These are phyloP conservation scores for Aspergillus heteromorphus DNA, from an alignment of 495 filamentous ascomycete species.

Conservation along the genomic window DNA sequence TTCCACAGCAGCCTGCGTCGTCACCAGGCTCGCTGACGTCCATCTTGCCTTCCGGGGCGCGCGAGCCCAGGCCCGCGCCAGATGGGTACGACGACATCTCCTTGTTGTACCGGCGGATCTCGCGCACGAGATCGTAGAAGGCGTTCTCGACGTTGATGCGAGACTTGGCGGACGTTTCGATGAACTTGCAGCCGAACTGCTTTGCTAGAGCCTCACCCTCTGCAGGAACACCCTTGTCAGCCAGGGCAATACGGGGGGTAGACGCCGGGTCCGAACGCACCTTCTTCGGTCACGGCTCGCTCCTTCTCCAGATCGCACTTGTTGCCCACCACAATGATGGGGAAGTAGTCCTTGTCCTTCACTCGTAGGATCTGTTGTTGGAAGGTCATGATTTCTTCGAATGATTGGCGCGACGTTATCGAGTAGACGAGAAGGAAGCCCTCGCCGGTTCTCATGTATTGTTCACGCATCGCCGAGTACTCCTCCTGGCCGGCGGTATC, in stretches of 20 bases:
- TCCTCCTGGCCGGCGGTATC: slow-evolving; percentile 98
- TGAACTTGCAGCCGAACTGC: slow-evolving; percentile 92
- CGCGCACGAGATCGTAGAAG: slow-evolving; percentile 95
- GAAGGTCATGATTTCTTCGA: slow-evolving; percentile 97
- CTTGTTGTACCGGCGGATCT: slow-evolving; percentile 96
- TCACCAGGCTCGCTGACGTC: slow-evolving; percentile 69
- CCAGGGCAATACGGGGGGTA: background rate
- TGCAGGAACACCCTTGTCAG: slow-evolving; percentile 39
- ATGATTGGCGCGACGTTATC: slow-evolving; percentile 93
- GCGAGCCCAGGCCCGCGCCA: slow-evolving; percentile 56
- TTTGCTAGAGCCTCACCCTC: slow-evolving; percentile 85
- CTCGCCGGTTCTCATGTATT: slow-evolving; percentile 99
- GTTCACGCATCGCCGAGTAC: slow-evolving; percentile 98
- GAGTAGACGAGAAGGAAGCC: slow-evolving; percentile 97
- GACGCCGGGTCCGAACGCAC: slow-evolving; percentile 45
- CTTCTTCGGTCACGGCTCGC: slow-evolving; percentile 82
- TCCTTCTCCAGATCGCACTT: slow-evolving; percentile 97
- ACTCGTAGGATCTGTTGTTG: slow-evolving; percentile 97
- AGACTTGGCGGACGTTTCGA: slow-evolving; percentile 97
- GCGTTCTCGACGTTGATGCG: slow-evolving; percentile 97
- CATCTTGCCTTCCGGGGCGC: slow-evolving; percentile 64
- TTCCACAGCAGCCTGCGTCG: slow-evolving; percentile 73
- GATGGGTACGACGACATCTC: slow-evolving; percentile 83
- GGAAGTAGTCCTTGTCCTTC: slow-evolving; percentile 99
- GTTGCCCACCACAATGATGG: slow-evolving; percentile 98